Evolutionary conservation across 495 filamentous ascomycete genomes (phyloP).

Genomic region (Penicillium simplicissimum): DNA sequence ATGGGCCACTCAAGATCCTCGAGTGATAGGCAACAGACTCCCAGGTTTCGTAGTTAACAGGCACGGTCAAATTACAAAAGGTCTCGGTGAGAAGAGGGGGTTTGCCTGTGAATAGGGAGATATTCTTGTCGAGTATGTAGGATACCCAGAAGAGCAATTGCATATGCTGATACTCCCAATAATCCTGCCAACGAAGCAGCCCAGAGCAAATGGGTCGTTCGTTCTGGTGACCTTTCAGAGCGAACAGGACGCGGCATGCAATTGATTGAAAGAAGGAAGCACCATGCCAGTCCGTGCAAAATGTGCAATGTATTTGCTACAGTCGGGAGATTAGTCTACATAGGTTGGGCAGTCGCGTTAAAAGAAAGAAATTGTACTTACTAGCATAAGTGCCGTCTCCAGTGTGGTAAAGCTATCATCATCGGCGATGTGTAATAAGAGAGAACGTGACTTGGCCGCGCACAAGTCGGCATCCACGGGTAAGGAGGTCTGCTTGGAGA

Average conservation of each 20-base stretch:
- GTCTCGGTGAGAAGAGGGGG: conserved; percentile 26
- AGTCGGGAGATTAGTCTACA: neutral
- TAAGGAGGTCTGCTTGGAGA: neutral
- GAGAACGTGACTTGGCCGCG: conserved; percentile 9
- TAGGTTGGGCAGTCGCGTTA: neutral
- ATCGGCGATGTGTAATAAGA: conserved; percentile 1
- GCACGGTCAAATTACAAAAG: conserved; percentile 31
- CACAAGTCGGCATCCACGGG: conserved; percentile 10
- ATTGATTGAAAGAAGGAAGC: conserved; percentile 16
- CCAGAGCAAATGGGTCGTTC: neutral
- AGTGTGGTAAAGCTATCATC: conserved; percentile 13
- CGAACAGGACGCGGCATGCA: conserved; percentile 18
- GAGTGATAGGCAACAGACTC: neutral
- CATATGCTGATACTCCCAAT: conserved; percentile 14
- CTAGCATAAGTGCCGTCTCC: conserved; percentile 16
- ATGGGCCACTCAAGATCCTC: neutral
- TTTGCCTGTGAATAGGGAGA: conserved; percentile 28
- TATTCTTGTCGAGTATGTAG: conserved; percentile 35
- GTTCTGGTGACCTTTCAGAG: conserved; percentile 12
- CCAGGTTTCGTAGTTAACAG: conserved; percentile 3
- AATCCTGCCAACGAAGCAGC: neutral
- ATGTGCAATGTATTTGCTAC: conserved; percentile 14
- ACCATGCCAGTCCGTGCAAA: conserved; percentile 17
- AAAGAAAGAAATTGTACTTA: neutral
- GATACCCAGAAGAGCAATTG: conserved; percentile 36